Base-by-base conservation (phyloP, 495 filamentous ascomycete species). In the Penicillium malachiteum region DNA sequence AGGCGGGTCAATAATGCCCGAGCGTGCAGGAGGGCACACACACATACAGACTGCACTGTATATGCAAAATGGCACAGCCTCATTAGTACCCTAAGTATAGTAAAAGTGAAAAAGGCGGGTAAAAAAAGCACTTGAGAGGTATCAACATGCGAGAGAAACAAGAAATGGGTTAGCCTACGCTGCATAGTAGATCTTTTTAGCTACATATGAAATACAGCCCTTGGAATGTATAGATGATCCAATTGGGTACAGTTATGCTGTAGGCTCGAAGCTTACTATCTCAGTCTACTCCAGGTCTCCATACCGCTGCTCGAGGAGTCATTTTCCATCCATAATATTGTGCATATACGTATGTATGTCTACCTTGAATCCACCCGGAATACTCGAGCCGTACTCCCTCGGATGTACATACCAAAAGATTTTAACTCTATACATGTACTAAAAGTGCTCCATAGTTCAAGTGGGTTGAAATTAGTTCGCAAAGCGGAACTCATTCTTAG, bases 401-500 rank as follows among this genome's bases (percentile, higher is more conserved):
- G 43, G 43, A 46, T n/a, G 39, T 41, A 41, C 39, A 41, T 41
- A 41, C 2, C 9, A 26, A 50, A 44, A 31, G 17, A 26, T 2
- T 26, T 26, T 26, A 26, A 26, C 21, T 26, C 21, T 26, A 26
- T 2, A 1, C 4, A 26, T 26, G 21, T 26, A 26, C 21, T 26
- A 26, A 26, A 26, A 1, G 1, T 26, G 21, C 21, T 37, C 34
- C 34, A 9, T 8, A 21, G 13, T 46, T 7, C 18, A 30, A 17
- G 11, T 18, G 16, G 17, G 12, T 5, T 46, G 18, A 13, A 6
- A 21, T 42, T 48, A 65, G 14, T 54, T 37, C 43, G 60, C 40
- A 34, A 73, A 59, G 21, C 62, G 69, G 59, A 88, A 88, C 63
- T 78, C 71, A 62, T 81, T 78, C 55, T 83, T 77, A 40, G 73